phyloP scores from a whole-genome alignment of 176 grass and related monocot species.

The Typha latifolia region DNA sequence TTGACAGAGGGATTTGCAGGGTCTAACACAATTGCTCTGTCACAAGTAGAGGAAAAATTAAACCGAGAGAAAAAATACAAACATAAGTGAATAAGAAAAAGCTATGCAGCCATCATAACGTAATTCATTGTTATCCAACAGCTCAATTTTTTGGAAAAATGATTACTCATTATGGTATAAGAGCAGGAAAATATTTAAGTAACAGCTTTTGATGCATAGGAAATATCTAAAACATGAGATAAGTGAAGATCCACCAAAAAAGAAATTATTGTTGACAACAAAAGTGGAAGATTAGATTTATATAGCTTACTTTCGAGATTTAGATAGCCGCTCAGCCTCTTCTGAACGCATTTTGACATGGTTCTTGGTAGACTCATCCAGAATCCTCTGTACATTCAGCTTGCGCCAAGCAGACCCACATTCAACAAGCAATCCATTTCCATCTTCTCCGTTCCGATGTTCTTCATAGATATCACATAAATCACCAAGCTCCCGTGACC shows the following conservation, averaged over 20 bases:
- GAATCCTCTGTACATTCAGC: slow-evolving; percentile 86
- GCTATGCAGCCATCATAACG: no score
- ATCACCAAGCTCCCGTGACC: slow-evolving; percentile 53
- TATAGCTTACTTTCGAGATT: slow-evolving; percentile 78
- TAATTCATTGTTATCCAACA: slow-evolving; percentile 8
- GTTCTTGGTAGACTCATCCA: slow-evolving; percentile 94
- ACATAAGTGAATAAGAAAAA: no score
- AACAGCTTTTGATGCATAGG: not conserved
- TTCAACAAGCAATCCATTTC: slow-evolving; percentile 84
- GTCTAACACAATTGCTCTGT: slow-evolving; percentile 82
- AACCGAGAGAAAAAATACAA: no score
- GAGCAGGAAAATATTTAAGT: not conserved
- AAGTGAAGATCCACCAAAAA: slow-evolving; percentile 10
- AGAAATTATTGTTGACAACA: slow-evolving; percentile 13
- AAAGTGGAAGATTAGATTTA: slow-evolving; percentile 17
- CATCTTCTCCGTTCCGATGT: slow-evolving; percentile 57
- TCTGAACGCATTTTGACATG: slow-evolving; percentile 92
- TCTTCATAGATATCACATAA: slow-evolving; percentile 98
- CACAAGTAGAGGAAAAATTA: not conserved
- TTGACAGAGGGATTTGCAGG: slow-evolving; percentile 93
- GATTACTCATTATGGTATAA: not conserved
- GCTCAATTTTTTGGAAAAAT: slow-evolving; percentile 5
- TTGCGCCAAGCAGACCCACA: slow-evolving; percentile 82
- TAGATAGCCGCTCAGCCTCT: slow-evolving; percentile 77
- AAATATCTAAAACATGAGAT: slow-evolving; percentile 11